Evolutionary conservation across 2,329 filamentous ascomycete species (phyloP).

Genomic region (Balansia obtecta): DNA sequence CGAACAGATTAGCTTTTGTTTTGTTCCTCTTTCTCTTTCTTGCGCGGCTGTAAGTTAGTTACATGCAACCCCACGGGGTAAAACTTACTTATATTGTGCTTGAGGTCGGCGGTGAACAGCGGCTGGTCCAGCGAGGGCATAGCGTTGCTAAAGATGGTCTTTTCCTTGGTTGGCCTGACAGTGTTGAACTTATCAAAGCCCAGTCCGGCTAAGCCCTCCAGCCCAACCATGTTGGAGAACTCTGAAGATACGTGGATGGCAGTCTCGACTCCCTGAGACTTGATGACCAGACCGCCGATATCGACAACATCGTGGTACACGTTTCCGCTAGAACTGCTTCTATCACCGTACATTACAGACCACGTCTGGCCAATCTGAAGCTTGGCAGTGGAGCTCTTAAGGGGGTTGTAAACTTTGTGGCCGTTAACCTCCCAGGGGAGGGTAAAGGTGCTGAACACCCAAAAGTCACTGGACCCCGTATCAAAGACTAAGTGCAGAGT

Average conservation of each 20-base stretch:
- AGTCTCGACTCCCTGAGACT: slow-evolving; percentile 29
- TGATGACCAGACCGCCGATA: slow-evolving; percentile 28
- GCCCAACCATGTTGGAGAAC: slow-evolving; percentile 29
- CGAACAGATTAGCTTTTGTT: too few species aligned
- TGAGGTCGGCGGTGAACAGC: slow-evolving; percentile 59
- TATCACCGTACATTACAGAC: slow-evolving; percentile 32
- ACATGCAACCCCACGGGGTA: neutral
- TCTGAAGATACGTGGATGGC: slow-evolving; percentile 27
- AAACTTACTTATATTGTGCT: slow-evolving; percentile 26
- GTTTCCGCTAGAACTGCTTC: slow-evolving; percentile 27
- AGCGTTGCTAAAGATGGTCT: slow-evolving; percentile 29
- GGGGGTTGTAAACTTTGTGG: slow-evolving; percentile 28
- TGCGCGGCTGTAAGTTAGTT: too few species aligned
- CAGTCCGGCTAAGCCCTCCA: slow-evolving; percentile 30
- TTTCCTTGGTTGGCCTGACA: slow-evolving; percentile 25
- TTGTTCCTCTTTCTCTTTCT: too few species aligned
- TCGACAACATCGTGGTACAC: slow-evolving; percentile 31
- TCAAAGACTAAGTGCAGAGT: slow-evolving; percentile 11
- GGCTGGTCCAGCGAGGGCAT: slow-evolving; percentile 8
- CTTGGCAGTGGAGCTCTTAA: slow-evolving; percentile 24
- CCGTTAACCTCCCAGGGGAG: slow-evolving; percentile 21
- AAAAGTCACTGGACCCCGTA: slow-evolving; percentile 16
- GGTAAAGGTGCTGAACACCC: slow-evolving; percentile 31
- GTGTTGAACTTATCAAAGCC: slow-evolving; percentile 31
- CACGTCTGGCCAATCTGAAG: slow-evolving; percentile 25